Percentiles rank a stretch among this genome's conserved stretches.
These are phyloP conservation scores for Henningerozyma blattae DNA, from an alignment of 805 yeast genomes.

Conservation along the genomic window DNA sequence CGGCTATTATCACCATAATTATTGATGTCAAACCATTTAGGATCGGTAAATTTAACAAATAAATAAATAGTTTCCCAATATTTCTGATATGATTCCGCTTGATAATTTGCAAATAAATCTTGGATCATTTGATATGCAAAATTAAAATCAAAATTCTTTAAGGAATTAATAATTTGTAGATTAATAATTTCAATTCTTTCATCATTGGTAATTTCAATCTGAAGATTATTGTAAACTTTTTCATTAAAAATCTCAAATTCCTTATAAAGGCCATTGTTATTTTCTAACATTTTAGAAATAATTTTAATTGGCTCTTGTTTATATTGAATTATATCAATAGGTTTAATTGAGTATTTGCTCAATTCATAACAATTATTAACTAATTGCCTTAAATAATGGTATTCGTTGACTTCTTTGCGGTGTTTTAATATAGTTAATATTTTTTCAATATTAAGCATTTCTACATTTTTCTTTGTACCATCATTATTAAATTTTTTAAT, in stretches of 20 bases:
- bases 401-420: conserved; percentile 1
- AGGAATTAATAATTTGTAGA: conserved; percentile 55
- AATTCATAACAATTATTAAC: too few species aligned
- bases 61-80: conserved; percentile 70
- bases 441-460: conserved; percentile 27
- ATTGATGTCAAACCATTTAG: conserved; percentile 34
- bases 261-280: conserved; percentile 40
- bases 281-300: conserved; percentile 35
- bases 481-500: conserved; percentile 32
- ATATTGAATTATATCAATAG: conserved; percentile 26
- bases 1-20: too few species aligned
- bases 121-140: conserved; percentile 44
- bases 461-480: conserved; percentile 29
- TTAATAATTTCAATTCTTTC: conserved; percentile 23
- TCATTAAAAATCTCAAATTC: conserved; percentile 31
- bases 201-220: not conserved
- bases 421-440: conserved; percentile 12
- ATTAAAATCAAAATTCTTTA: conserved; percentile 48
- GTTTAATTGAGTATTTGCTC: too few species aligned
- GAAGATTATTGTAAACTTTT: conserved; percentile 1
- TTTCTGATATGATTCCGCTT: conserved; percentile 7
- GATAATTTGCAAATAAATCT: too few species aligned
- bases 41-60: conserved; percentile 47
- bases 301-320: conserved; percentile 25
- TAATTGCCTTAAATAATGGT: too few species aligned